These are phyloP conservation scores for Hysterangium stoloniferum DNA, from an alignment of 768 basidiomycete species.

Conservation along the genomic window DNA sequence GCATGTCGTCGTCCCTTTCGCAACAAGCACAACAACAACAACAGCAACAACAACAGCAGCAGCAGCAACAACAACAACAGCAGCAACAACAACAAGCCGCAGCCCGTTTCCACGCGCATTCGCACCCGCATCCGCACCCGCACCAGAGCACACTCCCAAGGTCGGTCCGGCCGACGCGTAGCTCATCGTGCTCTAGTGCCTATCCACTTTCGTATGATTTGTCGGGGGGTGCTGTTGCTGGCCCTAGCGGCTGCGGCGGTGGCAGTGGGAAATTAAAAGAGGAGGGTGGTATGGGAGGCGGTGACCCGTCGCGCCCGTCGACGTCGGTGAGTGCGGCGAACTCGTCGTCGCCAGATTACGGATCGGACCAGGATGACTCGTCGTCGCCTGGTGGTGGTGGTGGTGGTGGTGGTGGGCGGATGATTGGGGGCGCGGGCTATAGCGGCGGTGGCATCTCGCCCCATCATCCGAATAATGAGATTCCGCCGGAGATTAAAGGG, in stretches of 20 bases:
- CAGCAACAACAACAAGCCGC: background rate
- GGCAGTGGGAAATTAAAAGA: background rate
- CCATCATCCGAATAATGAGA: conserved; percentile 42
- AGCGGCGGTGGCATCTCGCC: conserved; percentile 18
- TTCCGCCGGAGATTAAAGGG: conserved; percentile 70
- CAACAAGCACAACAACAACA: too few species aligned
- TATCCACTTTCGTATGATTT: conserved; percentile 1
- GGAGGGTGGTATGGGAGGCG: too few species aligned
- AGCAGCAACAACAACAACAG: conserved; percentile 1
- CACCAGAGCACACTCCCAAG: background rate
- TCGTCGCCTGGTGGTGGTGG: conserved; percentile 3
- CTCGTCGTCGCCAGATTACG: conserved; percentile 11
- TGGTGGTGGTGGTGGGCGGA: conserved; percentile 17
- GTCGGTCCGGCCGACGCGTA: conserved; percentile 2
- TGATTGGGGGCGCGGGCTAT: too few species aligned
- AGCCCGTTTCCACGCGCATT: conserved; percentile 1
- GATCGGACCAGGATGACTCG: conserved; percentile 12
- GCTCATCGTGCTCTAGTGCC: conserved; percentile 6
- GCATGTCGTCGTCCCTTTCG: too few species aligned
- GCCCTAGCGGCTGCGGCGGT: background rate
- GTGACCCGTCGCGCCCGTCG: conserved; percentile 1
- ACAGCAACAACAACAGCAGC: background rate
- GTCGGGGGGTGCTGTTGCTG: too few species aligned
- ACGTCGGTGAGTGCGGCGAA: conserved; percentile 8
- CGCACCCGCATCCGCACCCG: conserved; percentile 1